These are phyloP conservation scores for Metroxylon sagu DNA, from an alignment of 176 grass and related monocot genomes.

Conservation along the genomic window DNA sequence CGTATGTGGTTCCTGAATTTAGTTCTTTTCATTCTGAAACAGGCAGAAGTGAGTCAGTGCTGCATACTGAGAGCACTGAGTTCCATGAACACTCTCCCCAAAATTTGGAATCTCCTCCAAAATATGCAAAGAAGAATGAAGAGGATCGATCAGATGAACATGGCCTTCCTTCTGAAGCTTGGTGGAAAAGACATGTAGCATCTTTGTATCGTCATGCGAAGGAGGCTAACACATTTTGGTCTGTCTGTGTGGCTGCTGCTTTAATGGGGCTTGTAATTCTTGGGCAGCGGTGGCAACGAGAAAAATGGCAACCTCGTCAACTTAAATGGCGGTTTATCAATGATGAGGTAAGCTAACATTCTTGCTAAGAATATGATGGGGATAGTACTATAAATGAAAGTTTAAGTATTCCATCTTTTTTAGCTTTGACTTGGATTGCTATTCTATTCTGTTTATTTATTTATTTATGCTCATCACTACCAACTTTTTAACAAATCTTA, in stretches of 20 bases:
- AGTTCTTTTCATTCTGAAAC: conserved; percentile 3
- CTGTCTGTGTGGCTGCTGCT: conserved; percentile 64
- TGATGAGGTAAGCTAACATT: conserved; percentile 36
- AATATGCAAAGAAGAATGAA: neutral
- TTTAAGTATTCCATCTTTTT: too few relatives aligned
- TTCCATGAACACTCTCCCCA: conserved; percentile 15
- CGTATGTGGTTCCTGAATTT: conserved; percentile 10
- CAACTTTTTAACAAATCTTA: too few relatives aligned
- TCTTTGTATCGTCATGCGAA: conserved; percentile 74
- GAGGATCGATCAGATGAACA: conserved; percentile 9
- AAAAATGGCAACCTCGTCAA: conserved; percentile 51
- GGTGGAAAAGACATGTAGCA: conserved; percentile 63
- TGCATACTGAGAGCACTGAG: neutral
- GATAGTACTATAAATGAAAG: too few relatives aligned
- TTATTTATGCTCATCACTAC: too few relatives aligned
- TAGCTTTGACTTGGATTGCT: too few relatives aligned
- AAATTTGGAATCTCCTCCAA: conserved; percentile 10
- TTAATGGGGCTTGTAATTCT: conserved; percentile 79
- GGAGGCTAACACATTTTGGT: conserved; percentile 70
- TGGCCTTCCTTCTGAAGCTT: conserved; percentile 20
- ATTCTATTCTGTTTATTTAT: too few relatives aligned
- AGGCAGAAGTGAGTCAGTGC: too few relatives aligned
- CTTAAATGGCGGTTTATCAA: conserved; percentile 42
- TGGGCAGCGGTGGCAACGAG: conserved; percentile 68
- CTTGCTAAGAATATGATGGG: too few relatives aligned